These are phyloP conservation scores for Tolypocladium ovalisporum DNA, from an alignment of 2,329 filamentous ascomycete genomes.

Conservation along the genomic window DNA sequence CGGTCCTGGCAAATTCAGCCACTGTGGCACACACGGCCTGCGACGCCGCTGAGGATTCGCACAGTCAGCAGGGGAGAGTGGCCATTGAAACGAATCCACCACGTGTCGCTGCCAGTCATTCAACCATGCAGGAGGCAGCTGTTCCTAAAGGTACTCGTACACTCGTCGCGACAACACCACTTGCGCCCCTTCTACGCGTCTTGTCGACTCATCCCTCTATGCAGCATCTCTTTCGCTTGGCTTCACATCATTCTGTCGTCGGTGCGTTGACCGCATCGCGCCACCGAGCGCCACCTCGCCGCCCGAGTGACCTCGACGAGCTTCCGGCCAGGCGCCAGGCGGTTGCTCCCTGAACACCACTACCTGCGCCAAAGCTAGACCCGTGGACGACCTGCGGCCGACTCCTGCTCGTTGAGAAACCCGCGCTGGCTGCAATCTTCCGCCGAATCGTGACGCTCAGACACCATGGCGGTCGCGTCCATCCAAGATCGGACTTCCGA, in stretches of 20 bases:
- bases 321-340: background rate
- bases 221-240: background rate
- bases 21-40: background rate
- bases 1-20: background rate
- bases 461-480: constrained; percentile 52
- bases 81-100: constrained; percentile 2
- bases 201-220: too few species aligned
- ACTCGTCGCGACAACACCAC: background rate
- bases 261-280: background rate
- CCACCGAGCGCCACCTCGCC: background rate
- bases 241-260: background rate
- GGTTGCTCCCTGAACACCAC: background rate
- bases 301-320: background rate
- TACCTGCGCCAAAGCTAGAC: background rate
- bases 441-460: constrained; percentile 9
- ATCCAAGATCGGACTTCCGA: constrained; percentile 96
- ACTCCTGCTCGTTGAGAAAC: constrained; percentile 6
- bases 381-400: background rate
- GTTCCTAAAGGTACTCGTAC: background rate
- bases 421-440: constrained; percentile 24
- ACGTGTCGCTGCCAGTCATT: constrained; percentile 3
- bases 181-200: background rate
- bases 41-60: background rate
- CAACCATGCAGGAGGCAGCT: background rate
- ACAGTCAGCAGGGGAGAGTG: background rate